phyloP scores from a whole-genome alignment of 345 rosid genomes.

The Eucalyptus marginata region DNA sequence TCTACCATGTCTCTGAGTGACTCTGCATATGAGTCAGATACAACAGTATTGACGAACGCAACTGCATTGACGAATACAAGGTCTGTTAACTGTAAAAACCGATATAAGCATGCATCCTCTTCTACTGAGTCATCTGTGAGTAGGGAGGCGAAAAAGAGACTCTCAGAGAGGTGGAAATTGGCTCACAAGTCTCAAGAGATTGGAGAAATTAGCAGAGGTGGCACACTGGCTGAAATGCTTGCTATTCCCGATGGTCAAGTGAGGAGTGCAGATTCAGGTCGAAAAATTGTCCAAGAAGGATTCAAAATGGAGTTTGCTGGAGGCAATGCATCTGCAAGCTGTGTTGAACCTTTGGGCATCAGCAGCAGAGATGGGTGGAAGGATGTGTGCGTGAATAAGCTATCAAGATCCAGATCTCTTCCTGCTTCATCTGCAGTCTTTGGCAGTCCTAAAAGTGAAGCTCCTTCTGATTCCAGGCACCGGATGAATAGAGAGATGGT shows the following conservation, averaged over 20 bases:
- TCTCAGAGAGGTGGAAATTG: constrained; percentile 94
- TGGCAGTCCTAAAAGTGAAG: constrained; percentile 37
- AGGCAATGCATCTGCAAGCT: constrained; percentile 5
- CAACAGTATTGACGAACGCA: constrained; percentile 5
- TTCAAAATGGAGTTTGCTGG: not conserved
- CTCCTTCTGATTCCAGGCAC: constrained; percentile 24
- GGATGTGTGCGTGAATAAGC: constrained; percentile 28
- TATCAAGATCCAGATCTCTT: constrained; percentile 67
- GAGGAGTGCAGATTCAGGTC: constrained; percentile 26
- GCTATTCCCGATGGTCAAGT: constrained; percentile 48
- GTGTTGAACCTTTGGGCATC: constrained; percentile 69
- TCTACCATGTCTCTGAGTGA: constrained; percentile 52
- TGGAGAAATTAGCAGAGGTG: constrained; percentile 36
- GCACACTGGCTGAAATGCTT: constrained; percentile 95
- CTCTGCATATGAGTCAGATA: constrained; percentile 59
- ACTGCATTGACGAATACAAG: constrained; percentile 23
- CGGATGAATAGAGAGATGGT: constrained; percentile 28
- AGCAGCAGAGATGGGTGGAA: constrained; percentile 98
- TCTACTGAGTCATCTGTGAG: constrained; percentile 59
- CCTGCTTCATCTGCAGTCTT: constrained; percentile 35
- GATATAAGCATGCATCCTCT: constrained; percentile 27
- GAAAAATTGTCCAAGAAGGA: constrained; percentile 13
- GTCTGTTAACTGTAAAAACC: constrained; percentile 21
- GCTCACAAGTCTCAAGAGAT: constrained; percentile 51
- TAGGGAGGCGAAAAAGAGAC: constrained; percentile 87